Percentiles rank a stretch among this genome's conserved stretches.
phyloP scores from a whole-genome alignment of 2,329 filamentous ascomycete genomes.

The Fusarium haematococcum region DNA sequence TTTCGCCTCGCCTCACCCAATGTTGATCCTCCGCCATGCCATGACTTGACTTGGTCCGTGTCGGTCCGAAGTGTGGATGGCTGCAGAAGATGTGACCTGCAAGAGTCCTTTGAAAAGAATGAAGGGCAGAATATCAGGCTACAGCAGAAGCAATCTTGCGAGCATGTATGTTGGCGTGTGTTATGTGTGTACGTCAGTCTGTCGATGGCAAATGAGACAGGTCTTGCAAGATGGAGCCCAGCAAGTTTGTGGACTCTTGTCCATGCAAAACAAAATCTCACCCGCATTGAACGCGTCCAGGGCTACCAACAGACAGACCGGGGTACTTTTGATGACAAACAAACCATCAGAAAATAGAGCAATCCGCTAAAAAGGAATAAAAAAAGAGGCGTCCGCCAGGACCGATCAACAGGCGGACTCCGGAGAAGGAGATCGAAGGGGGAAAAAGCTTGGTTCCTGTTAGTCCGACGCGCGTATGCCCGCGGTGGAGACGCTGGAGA shows the following conservation, averaged over 20 bases:
- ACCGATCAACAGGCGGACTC: conserved; percentile 33
- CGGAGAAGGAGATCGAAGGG: conserved; percentile 24
- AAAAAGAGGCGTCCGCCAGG: conserved; percentile 5
- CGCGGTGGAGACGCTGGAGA: conserved; percentile 37
- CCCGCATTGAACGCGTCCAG: conserved; percentile 20
- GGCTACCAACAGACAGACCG: background rate
- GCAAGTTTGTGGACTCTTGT: background rate
- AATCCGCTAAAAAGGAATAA: background rate
- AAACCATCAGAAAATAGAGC: conserved; percentile 5
- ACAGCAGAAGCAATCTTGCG: background rate
- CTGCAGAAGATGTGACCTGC: conserved; percentile 7
- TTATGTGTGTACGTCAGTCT: background rate
- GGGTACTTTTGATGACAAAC: conserved; percentile 2
- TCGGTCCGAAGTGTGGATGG: background rate
- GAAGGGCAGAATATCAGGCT: background rate
- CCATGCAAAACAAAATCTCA: conserved; percentile 20
- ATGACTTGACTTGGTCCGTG: background rate
- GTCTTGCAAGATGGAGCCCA: conserved; percentile 8
- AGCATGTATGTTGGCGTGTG: background rate
- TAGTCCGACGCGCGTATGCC: conserved; percentile 35
- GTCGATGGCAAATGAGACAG: background rate
- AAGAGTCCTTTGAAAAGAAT: background rate
- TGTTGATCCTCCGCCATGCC: background rate
- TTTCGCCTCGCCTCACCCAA: conserved; percentile 12
- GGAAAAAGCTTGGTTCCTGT: conserved; percentile 40